phyloP scores from a whole-genome alignment of 2,329 filamentous ascomycete species.

The Aspergillus pseudotamarii region DNA sequence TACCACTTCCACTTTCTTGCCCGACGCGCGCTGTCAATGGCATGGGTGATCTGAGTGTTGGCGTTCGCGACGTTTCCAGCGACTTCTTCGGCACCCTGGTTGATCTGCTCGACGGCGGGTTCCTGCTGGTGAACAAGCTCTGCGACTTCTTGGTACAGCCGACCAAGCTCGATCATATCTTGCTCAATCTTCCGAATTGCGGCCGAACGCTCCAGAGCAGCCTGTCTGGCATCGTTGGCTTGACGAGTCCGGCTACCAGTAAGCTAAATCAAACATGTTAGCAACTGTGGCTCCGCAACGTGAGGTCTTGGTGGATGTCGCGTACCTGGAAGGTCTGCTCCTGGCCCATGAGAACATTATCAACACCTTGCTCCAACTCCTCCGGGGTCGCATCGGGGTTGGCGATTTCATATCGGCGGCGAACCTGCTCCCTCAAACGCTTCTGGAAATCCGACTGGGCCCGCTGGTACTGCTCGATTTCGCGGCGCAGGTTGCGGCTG shows the following conservation, averaged over 20 bases:
- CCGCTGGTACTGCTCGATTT: conserved; percentile 79
- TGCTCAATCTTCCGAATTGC: conserved; percentile 90
- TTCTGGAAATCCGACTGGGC: conserved; percentile 80
- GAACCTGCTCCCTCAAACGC: conserved; percentile 79
- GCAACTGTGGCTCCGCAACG: neutral
- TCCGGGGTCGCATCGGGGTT: conserved; percentile 76
- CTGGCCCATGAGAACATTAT: conserved; percentile 64
- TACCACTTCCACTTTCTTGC: conserved; percentile 96
- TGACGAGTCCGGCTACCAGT: conserved; percentile 62
- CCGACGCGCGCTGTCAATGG: conserved; percentile 77
- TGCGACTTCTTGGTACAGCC: conserved; percentile 89
- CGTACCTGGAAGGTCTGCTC: conserved; percentile 83
- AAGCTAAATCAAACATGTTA: conserved; percentile 25
- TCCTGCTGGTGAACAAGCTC: conserved; percentile 86
- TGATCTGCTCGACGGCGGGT: conserved; percentile 75
- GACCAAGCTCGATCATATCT: conserved; percentile 82
- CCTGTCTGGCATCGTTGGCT: conserved; percentile 77
- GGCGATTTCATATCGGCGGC: conserved; percentile 87
- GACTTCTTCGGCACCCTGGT: conserved; percentile 83
- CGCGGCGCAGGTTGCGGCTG: conserved; percentile 76
- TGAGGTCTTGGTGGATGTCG: neutral
- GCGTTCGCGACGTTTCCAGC: conserved; percentile 82
- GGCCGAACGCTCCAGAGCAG: conserved; percentile 77
- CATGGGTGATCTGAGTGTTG: conserved; percentile 79
- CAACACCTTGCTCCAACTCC: conserved; percentile 76